Percentiles rank a stretch among this genome's conserved stretches.
Evolutionary conservation across 2,329 filamentous ascomycete species (phyloP).

Genomic region (Xylaria arbuscula): DNA sequence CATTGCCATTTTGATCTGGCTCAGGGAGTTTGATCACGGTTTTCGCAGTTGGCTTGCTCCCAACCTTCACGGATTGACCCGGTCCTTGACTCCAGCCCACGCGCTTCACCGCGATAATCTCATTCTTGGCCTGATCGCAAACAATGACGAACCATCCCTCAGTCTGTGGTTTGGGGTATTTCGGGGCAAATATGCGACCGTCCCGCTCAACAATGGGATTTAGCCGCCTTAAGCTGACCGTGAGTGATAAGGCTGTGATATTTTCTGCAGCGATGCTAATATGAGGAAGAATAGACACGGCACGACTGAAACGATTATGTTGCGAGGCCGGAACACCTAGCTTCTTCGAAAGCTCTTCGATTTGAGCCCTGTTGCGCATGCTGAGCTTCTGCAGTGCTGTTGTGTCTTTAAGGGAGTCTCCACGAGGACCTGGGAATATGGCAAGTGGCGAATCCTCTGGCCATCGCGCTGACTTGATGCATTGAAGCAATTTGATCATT

Average conservation of each 20-base stretch:
- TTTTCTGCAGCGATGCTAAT: conserved; percentile 71
- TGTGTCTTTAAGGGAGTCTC: conserved; percentile 54
- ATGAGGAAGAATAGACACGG: conserved; percentile 74
- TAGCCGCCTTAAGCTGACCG: conserved; percentile 71
- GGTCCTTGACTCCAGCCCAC: conserved; percentile 72
- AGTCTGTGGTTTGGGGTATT: conserved; percentile 92
- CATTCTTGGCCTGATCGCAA: conserved; percentile 73
- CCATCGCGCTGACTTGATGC: conserved; percentile 93
- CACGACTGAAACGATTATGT: conserved; percentile 65
- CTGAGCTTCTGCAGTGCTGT: conserved; percentile 55
- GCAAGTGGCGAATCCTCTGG: conserved; percentile 81
- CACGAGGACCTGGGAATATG: conserved; percentile 79
- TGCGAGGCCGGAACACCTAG: conserved; percentile 61
- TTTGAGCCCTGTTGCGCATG: conserved; percentile 38
- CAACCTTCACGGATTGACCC: conserved; percentile 51
- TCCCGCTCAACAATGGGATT: conserved; percentile 75
- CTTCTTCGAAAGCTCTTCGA: conserved; percentile 58
- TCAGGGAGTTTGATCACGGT: conserved; percentile 71
- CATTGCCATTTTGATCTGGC: conserved; percentile 53
- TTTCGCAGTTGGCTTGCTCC: conserved; percentile 63
- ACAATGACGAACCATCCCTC: conserved; percentile 93
- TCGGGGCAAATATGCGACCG: conserved; percentile 83
- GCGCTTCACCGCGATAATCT: conserved; percentile 87
- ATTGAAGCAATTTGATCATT: conserved; percentile 89
- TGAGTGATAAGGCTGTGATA: conserved; percentile 71